phyloP scores from a whole-genome alignment of 805 yeast species.

The Sporopachydermia quercuum region DNA sequence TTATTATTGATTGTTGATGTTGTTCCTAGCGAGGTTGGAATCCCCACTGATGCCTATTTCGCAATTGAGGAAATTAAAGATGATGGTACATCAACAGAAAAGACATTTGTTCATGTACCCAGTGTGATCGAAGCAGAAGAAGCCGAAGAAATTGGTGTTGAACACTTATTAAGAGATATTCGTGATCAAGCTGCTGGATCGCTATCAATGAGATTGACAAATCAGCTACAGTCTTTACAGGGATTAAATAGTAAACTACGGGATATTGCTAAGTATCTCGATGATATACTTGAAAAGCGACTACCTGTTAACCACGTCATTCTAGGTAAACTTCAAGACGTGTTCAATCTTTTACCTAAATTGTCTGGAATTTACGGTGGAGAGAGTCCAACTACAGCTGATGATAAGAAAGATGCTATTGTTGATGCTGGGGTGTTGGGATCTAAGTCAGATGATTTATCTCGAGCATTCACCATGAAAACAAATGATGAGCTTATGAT shows the following conservation, averaged over 20 bases:
- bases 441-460: slow-evolving; percentile 23
- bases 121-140: slow-evolving; percentile 93
- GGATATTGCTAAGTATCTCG: slow-evolving; percentile 66
- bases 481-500: slow-evolving; percentile 96
- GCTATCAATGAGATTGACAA: slow-evolving; percentile 72
- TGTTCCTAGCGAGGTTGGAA: slow-evolving; percentile 68
- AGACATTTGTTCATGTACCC: slow-evolving; percentile 87
- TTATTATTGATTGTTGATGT: slow-evolving; percentile 84
- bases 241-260: slow-evolving; percentile 69
- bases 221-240: slow-evolving; percentile 74
- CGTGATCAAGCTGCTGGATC: slow-evolving; percentile 96
- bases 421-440: slow-evolving; percentile 8
- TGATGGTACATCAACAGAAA: slow-evolving; percentile 87
- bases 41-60: slow-evolving; percentile 90
- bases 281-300: slow-evolving; percentile 51
- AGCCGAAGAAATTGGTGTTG: slow-evolving; percentile 98
- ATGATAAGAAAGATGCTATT: slow-evolving; percentile 2
- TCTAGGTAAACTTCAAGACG: slow-evolving; percentile 85
- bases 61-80: slow-evolving; percentile 93
- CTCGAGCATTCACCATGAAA: slow-evolving; percentile 76
- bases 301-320: slow-evolving; percentile 85
- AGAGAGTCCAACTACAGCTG: slow-evolving; percentile 13
- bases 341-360: slow-evolving; percentile 85
- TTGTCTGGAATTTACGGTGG: slow-evolving; percentile 19
- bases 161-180: slow-evolving; percentile 84